Percentiles rank a stretch among this genome's conserved stretches.
These are phyloP conservation scores for Hondaea fermentalgiana DNA, from an alignment of 108 stramenopile species.

Conservation along the genomic window DNA sequence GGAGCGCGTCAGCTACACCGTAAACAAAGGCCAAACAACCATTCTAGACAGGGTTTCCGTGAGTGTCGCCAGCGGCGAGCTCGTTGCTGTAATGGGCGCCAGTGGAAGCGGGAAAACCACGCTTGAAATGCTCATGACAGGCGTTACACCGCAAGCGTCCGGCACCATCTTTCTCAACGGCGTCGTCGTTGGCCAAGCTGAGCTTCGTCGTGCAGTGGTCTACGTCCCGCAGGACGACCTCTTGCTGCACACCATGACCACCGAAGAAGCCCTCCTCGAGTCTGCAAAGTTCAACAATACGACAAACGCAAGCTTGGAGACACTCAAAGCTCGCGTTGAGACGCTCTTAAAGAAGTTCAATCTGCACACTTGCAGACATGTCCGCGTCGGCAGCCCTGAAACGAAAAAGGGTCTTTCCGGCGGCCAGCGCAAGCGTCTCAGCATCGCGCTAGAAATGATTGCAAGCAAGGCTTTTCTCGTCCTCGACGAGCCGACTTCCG, in stretches of 20 bases:
- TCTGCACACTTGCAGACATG: not conserved
- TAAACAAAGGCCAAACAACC: not conserved
- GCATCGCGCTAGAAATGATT: conserved; percentile 29
- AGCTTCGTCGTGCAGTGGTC: not conserved
- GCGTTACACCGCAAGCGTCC: not conserved
- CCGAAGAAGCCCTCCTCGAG: not conserved
- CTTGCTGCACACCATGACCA: not conserved
- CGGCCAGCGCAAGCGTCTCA: conserved; percentile 28
- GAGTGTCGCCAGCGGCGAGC: not conserved
- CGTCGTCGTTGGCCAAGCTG: not conserved
- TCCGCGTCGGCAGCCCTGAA: not conserved
- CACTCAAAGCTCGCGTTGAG: not conserved
- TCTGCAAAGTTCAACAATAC: not conserved
- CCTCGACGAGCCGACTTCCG: conserved; percentile 41
- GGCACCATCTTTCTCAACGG: not conserved
- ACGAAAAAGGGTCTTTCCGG: conserved; percentile 19
- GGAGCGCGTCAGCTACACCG: not conserved
- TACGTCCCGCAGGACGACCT: conserved; percentile 5
- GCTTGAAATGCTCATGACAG: not conserved
- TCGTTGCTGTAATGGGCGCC: not conserved
- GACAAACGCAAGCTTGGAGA: not conserved
- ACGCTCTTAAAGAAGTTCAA: conserved; percentile 28
- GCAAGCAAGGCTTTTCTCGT: not conserved
- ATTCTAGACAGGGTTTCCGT: not conserved
- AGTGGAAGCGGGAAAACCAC: conserved; percentile 2